Percentiles rank a stretch among this genome's conserved stretches.
Conservation (phyloP, 2,329 filamentous ascomycete genomes). For the Aspergillus candidus region DNA sequence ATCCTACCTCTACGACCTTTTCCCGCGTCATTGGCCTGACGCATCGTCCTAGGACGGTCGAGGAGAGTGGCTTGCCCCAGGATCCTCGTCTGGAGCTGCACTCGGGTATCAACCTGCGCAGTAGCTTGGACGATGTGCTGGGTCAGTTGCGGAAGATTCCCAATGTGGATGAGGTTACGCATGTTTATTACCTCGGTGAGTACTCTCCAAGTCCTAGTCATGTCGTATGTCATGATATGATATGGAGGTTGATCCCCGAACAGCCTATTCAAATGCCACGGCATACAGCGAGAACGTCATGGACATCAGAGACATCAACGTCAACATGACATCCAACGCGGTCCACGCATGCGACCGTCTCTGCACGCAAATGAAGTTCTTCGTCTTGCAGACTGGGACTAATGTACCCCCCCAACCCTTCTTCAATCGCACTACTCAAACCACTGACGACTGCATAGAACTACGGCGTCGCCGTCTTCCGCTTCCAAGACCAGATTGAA, state of each 20-base stretch:
- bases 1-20: constrained; percentile 24
- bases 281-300: constrained; percentile 35
- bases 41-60: constrained; percentile 13
- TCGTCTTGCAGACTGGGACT: constrained; percentile 39
- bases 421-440: constrained; percentile 22
- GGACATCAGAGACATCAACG: constrained; percentile 33
- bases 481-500: constrained; percentile 16
- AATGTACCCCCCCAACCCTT: constrained; percentile 29
- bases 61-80: constrained; percentile 14
- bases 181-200: constrained; percentile 41
- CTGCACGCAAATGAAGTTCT: constrained; percentile 34
- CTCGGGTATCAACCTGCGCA: constrained; percentile 22
- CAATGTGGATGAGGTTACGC: constrained; percentile 35
- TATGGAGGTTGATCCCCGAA: not conserved
- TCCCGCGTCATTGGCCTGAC: constrained; percentile 21
- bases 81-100: constrained; percentile 14
- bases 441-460: constrained; percentile 7
- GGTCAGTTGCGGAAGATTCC: constrained; percentile 31
- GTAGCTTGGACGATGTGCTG: constrained; percentile 25
- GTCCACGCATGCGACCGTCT: constrained; percentile 35
- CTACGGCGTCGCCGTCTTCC: constrained; percentile 24
- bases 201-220: not conserved
- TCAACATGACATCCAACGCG: constrained; percentile 35
- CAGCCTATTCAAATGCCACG: constrained; percentile 16
- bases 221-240: no score